phyloP scores from a whole-genome alignment of 768 basidiomycete species.

The Cystofilobasidium capitatum region DNA sequence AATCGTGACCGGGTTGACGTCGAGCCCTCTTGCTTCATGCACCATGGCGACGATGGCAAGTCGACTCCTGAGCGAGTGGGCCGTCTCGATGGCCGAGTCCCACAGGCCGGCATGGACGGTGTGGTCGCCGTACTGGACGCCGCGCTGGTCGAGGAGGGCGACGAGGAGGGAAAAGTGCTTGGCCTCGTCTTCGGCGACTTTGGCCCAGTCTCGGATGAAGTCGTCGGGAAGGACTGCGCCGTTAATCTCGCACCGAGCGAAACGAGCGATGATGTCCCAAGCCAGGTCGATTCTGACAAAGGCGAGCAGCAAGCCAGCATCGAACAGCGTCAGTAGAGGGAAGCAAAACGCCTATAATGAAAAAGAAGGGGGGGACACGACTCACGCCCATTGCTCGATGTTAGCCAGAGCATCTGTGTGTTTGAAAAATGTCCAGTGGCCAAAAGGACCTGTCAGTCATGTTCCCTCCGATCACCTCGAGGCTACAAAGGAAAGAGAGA shows the following conservation, averaged over 20 bases:
- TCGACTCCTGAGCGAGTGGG: slow-evolving; percentile 56
- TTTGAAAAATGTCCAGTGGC: slow-evolving; percentile 35
- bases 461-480: no score
- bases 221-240: slow-evolving; percentile 53
- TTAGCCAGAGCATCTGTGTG: slow-evolving; percentile 53
- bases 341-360: not conserved
- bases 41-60: slow-evolving; percentile 69
- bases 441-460: no score
- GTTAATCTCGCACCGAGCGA: slow-evolving; percentile 46
- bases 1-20: slow-evolving; percentile 73
- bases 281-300: slow-evolving; percentile 53
- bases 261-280: slow-evolving; percentile 78
- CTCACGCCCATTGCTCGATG: slow-evolving; percentile 82
- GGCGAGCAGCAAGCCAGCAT: not conserved
- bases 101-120: slow-evolving; percentile 69
- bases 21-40: slow-evolving; percentile 52
- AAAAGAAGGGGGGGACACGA: slow-evolving; percentile 28
- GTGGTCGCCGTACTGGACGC: slow-evolving; percentile 22
- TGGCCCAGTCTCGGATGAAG: slow-evolving; percentile 68
- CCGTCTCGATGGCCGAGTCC: slow-evolving; percentile 64
- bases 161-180: slow-evolving; percentile 66
- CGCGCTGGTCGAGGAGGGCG: slow-evolving; percentile 52
- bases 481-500: not conserved
- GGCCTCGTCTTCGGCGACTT: slow-evolving; percentile 67
- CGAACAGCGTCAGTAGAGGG: no score